Conservation (phyloP, 2,329 filamentous ascomycete species). For the Pestalotiopsis sp. region DNA sequence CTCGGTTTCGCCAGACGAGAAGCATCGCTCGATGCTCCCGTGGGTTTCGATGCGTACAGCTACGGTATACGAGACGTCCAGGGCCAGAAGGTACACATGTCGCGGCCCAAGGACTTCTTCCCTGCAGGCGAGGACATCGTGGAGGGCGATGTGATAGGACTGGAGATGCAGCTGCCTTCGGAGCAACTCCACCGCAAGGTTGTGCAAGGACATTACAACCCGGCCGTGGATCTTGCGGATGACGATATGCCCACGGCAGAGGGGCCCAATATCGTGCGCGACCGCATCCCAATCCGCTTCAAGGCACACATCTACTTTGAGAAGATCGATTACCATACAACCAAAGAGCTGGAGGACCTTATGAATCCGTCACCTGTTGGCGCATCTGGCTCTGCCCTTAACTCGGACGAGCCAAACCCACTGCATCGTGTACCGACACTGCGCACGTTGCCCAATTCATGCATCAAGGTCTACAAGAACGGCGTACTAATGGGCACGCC, state of each 20-base stretch:
- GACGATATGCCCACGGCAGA: conserved; percentile 60
- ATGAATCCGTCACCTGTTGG: conserved; percentile 68
- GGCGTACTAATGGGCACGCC: conserved; percentile 83
- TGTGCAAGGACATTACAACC: conserved; percentile 85
- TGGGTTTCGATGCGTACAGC: conserved; percentile 89
- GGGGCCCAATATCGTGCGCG: conserved; percentile 83
- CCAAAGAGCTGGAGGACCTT: conserved; percentile 85
- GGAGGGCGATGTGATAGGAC: conserved; percentile 91
- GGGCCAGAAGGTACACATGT: conserved; percentile 92
- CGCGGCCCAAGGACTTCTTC: conserved; percentile 89
- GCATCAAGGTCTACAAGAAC: conserved; percentile 92
- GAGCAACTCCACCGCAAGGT: conserved; percentile 86
- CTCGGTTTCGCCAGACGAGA: conserved; percentile 86
- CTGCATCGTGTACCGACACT: conserved; percentile 76
- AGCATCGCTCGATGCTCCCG: conserved; percentile 79
- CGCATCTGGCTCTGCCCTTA: conserved; percentile 39
- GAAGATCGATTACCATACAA: conserved; percentile 84
- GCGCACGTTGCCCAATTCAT: conserved; percentile 83
- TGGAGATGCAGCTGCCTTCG: conserved; percentile 85
- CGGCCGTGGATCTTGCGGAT: conserved; percentile 72
- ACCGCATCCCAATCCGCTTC: conserved; percentile 92
- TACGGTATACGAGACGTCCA: conserved; percentile 89
- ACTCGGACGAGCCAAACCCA: conserved; percentile 63
- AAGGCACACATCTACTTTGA: conserved; percentile 95
- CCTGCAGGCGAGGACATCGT: conserved; percentile 76